Base-by-base conservation (phyloP, 108 stramenopile species). In the Fragilaria crotonensis region DNA sequence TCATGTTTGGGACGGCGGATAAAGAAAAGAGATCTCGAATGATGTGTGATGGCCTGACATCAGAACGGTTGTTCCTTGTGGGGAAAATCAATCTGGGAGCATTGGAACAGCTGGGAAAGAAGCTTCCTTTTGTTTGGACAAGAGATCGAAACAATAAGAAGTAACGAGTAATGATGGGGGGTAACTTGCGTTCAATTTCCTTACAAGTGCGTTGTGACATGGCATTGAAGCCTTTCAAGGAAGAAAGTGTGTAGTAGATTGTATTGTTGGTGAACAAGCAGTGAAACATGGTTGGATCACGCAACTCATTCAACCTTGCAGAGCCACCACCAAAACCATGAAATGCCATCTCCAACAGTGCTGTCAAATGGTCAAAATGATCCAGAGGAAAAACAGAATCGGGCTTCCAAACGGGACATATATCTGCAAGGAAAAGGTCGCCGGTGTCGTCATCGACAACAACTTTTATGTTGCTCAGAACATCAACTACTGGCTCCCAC, bases 311-410 rank as follows among this genome's bases (percentile, higher is more conserved):
- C 7, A 41, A 14, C 14, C 36, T 41, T 41, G 36, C 36, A 11
- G 36, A 41, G 14, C 36, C 36, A 41, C 36, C 36, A 41, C 36
- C 36, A 41, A 41, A n/a, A 41, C 36, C 36, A 41, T 41, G 36
- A 7, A 41, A 14, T 41, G 36, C 14, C 36, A 41, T 41, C 14
- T 41, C 36, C 36, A 14, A 11, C 36, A 41, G 7, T 11, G 36
- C 14, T 7, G 11, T 14, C 7, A 41, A 41, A 14, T 7, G 14
- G 14, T 41, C 14, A 14, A 41, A 14, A 41, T 14, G 14, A 41
- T 41, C 36, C 36, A 41, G 14, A 41, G 7, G 11, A 41, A 41
- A 11, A 41, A 14, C 11, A 41, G 14, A 41, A 41, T 41, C 14
- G 11, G 11, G 14, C 14, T 7, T 14, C 14, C 14, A 7, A 41